Evolutionary conservation across 1,284 basidiomycete species (phyloP), one percentile per base, ranked within the genome.

Genomic region (Meripilus lineatus): DNA sequence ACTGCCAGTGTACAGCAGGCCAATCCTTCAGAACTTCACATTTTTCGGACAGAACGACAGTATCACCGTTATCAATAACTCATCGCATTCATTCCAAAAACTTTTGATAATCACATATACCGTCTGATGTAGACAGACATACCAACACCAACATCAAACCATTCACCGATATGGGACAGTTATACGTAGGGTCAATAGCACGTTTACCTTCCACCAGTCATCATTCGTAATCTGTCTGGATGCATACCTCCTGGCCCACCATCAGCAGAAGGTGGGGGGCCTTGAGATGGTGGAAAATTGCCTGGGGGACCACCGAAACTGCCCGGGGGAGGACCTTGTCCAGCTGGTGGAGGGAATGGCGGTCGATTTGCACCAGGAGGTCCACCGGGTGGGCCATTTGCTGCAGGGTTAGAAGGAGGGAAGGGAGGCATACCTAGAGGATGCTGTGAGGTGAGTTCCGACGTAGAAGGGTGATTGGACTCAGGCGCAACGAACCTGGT

Each of bases 161-260:
- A n/a, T n/a, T n/a, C n/a, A n/a, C n/a, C n/a, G n/a, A n/a, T n/a
- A n/a, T n/a, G n/a, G n/a, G n/a, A n/a, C n/a, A n/a, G n/a, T n/a
- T n/a, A n/a, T n/a, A n/a, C n/a, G n/a, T n/a, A n/a, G n/a, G n/a
- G n/a, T n/a, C n/a, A n/a, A n/a, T n/a, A n/a, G n/a, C n/a, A n/a
- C n/a, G 28, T 53, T 53, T 56, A 63, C 57, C 54, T 53, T 37
- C 59, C 56, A 40, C 70, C 77, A 40, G 70, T 77, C 82, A 92
- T 80, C 88, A 92, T 91, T 48, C 88, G 74, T 61, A 89, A 55
- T 49, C 89, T 75, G 65, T 93, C 89, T n/a, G 90, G 90, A 65
- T 93, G 90, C 53, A 93, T 88, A 23, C 77, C 83, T 17, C 70
- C 66, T 38, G 70, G 68, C n/a, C n/a, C n/a, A 15, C 62, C 64